Base-by-base conservation (phyloP, 768 basidiomycete species). In the Amanita thiersii region DNA sequence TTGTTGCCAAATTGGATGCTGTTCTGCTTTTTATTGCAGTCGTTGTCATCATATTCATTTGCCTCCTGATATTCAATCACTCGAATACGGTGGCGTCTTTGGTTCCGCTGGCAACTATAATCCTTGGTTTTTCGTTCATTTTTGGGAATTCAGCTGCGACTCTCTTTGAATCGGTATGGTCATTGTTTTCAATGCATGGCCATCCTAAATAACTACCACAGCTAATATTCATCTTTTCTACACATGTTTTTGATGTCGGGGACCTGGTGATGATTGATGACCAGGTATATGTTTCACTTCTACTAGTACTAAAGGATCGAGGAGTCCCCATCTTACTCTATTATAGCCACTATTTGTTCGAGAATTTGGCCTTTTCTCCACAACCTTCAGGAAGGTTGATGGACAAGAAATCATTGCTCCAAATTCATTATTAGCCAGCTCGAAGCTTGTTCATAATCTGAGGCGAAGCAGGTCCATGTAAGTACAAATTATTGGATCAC, bases 171-270 rank as follows among this genome's bases (percentile, higher is more conserved):
- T 86, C 82, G 37, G 82, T 82, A 46, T 42, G 73, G 40, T 21
- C 21, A 18, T 11, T 34, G 10, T 39, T 8, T 38, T 14, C 33
- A 3, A 28, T 18, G 12, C 5, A 37, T 26, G 29, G 15, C 14
- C 11, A 39, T 47, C 18, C 28, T 4, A 10, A 36, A 35, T 30
- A 10, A 21, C 47, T 23, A 25, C 2, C 20, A 3, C 37, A 85
- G 83, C 71, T 88, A 15, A 82, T 88, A 52, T 88, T 88, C 64
- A 86, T 87, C 45, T 86, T 87, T 57, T 82, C 81, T 1, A 87
- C 86, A 0, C 86, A 88, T 53, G 81, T 85, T n/a, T 88, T 83
- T 49, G 85, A 87, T 55, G 81, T 88, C 5, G 86, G 86, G 5
- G 86, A 89, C 51, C 60, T 87, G 21, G 80, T 88, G 5, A 75